Percentiles rank a stretch among this genome's conserved stretches.
These are phyloP conservation scores for Orbilia quercus DNA, from an alignment of 2,329 filamentous ascomycete genomes.

Conservation along the genomic window DNA sequence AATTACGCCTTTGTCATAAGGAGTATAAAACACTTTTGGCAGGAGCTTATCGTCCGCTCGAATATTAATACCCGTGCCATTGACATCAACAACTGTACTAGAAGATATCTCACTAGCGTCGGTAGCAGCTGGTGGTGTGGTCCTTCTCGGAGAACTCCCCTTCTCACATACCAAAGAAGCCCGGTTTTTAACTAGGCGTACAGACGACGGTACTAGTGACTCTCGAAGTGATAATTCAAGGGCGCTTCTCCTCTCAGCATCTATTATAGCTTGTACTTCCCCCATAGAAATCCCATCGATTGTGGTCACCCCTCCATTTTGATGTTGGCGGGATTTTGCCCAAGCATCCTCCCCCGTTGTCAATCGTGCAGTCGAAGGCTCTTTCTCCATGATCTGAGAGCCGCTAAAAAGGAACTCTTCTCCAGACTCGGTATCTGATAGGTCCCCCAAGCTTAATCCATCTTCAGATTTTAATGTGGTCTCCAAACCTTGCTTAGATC, in stretches of 20 bases:
- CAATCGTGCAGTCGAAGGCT: too few species aligned
- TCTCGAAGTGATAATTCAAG: too few species aligned
- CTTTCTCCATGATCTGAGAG: too few species aligned
- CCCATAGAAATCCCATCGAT: neutral
- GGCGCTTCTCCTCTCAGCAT: too few species aligned
- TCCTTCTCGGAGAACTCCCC: too few species aligned
- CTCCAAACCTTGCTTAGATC: neutral
- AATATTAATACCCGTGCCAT: slow-evolving; percentile 11
- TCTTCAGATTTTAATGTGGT: neutral
- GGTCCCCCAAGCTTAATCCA: too few species aligned
- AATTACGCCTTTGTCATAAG: slow-evolving; percentile 4
- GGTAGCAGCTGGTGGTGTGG: neutral
- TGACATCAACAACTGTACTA: neutral
- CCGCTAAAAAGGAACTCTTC: too few species aligned
- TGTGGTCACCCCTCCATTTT: neutral
- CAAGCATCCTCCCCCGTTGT: neutral
- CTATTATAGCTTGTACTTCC: neutral
- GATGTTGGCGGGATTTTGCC: neutral
- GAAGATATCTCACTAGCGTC: too few species aligned
- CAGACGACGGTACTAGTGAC: neutral
- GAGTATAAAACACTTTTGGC: slow-evolving; percentile 5
- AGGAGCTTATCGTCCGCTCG: slow-evolving; percentile 10
- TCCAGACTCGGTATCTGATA: too few species aligned
- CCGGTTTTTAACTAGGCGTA: neutral
- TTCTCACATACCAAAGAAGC: neutral